Percentiles rank a stretch among this genome's conserved stretches.
Evolutionary conservation across 2,329 filamentous ascomycete genomes (phyloP).

Genomic region (Scedosporium apiospermum): DNA sequence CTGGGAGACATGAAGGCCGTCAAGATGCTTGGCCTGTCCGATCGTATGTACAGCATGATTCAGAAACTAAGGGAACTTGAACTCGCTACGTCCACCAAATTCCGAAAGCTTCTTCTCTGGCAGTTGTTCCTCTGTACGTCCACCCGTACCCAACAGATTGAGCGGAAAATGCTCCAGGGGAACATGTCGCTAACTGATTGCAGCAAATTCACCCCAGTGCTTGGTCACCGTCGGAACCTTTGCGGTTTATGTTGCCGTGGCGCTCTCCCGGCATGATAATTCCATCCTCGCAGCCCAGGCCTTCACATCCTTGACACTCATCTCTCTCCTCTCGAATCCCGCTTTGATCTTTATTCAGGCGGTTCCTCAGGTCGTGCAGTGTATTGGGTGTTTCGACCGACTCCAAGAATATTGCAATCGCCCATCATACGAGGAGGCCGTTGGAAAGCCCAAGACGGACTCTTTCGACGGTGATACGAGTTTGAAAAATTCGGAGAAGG

Average conservation of each 20-base stretch:
- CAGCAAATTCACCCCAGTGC: neutral
- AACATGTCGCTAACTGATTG: neutral
- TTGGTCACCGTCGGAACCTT: neutral
- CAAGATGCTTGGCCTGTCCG: conserved; percentile 29
- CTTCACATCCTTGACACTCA: neutral
- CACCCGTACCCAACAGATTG: neutral
- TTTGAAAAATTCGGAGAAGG: neutral
- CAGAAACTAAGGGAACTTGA: conserved; percentile 18
- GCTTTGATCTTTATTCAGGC: neutral
- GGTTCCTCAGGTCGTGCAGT: neutral
- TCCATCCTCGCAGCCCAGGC: neutral
- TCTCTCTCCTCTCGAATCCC: neutral
- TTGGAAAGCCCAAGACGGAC: neutral
- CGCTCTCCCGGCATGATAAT: neutral
- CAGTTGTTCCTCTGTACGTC: conserved; percentile 14
- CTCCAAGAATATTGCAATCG: neutral
- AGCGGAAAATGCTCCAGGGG: neutral
- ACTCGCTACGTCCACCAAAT: conserved; percentile 18
- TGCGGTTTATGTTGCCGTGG: neutral
- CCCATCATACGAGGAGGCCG: neutral
- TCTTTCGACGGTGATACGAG: neutral
- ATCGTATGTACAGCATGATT: conserved; percentile 16
- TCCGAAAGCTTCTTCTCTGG: conserved; percentile 15
- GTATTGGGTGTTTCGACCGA: neutral
- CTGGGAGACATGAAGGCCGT: conserved; percentile 34